Base-by-base conservation (phyloP, 2,329 filamentous ascomycete species). In the Talaromyces funiculosus region DNA sequence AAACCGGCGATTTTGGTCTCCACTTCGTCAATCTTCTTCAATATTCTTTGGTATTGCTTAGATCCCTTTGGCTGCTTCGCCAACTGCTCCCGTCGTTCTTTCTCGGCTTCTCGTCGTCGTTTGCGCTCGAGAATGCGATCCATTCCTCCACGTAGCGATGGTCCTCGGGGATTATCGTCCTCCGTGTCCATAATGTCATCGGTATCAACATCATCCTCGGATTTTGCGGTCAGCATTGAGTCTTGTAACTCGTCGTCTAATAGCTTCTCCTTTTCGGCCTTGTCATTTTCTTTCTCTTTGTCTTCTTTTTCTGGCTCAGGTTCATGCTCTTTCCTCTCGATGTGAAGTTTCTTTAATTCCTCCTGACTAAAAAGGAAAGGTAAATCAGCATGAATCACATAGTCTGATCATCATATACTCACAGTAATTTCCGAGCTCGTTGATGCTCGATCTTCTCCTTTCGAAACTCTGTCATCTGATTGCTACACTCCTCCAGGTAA, bases 381-480 rank as follows among this genome's bases (percentile, higher is more conserved):
- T 24, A 22, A 14, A 43, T 60, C 35, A 61, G 49, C 42, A 29
- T 35, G 6, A 8, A 4, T 37, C 33, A 35, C 20, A 14, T 18
- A 42, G 7, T 33, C 18, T 26, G 20, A 61, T 31, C 35, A 31
- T 7, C 10, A n/a, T 43, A 16, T 38, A 80, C 82, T 76, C 78
- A 84, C 79, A 80, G 75, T 66, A 78, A 76, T 73, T 87, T 88
- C 64, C 89, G 86, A 67, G 89, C 85, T 65, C 92, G 85, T 76
- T 97, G 93, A 75, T 86, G 89, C 65, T 96, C 90, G 63, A 97
- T 96, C 78, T 96, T 97, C 72, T 95, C 90, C 75, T 99, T 99
- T 54, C 94, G 87, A 70, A 95, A 91, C 59, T 87, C 86, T 1
- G 94, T 99, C 92, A 97, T 97, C 58, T 91, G 90, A 70, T 93